These are phyloP conservation scores for Ceratopteris richardii DNA, from an alignment of 75 land plant species.

Conservation along the genomic window DNA sequence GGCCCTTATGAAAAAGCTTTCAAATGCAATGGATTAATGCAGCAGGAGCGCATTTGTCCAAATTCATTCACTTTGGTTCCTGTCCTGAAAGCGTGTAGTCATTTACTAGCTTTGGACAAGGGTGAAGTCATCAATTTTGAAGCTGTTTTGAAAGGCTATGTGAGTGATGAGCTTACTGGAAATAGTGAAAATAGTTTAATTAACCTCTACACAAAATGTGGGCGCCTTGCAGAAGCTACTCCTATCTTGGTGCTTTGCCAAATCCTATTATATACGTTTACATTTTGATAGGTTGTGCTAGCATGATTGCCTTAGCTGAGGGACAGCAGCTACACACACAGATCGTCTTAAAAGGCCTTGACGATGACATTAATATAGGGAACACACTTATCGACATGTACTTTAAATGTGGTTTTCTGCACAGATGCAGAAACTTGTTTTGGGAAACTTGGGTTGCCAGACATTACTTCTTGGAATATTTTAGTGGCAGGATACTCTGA, in stretches of 20 bases:
- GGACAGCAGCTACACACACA: conserved; percentile 14
- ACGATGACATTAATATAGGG: not conserved
- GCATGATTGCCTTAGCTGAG: not conserved
- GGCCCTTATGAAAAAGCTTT: conserved; percentile 6
- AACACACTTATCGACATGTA: conserved; percentile 6
- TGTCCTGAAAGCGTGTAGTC: conserved; percentile 7
- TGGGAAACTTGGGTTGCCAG: not conserved
- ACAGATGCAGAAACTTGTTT: not conserved
- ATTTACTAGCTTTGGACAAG: not conserved
- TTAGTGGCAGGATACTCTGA: conserved; percentile 5
- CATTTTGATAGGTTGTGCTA: conserved; percentile 5
- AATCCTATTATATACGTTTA: conserved; percentile 8
- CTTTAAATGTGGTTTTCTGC: not conserved
- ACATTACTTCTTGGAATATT: conserved; percentile 5
- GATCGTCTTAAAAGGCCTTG: not conserved
- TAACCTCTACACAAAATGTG: conserved; percentile 4
- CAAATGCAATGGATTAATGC: not conserved
- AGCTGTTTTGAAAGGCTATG: not conserved
- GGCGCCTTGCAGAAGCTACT: not conserved
- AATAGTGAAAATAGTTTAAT: conserved; percentile 15
- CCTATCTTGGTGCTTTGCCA: conserved; percentile 6
- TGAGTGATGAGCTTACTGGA: conserved; percentile 8
- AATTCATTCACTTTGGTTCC: conserved; percentile 1
- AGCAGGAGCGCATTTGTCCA: not conserved
- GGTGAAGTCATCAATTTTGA: not conserved